Conservation (phyloP, 2,329 filamentous ascomycete genomes). For the Paramyrothecium sp. region DNA sequence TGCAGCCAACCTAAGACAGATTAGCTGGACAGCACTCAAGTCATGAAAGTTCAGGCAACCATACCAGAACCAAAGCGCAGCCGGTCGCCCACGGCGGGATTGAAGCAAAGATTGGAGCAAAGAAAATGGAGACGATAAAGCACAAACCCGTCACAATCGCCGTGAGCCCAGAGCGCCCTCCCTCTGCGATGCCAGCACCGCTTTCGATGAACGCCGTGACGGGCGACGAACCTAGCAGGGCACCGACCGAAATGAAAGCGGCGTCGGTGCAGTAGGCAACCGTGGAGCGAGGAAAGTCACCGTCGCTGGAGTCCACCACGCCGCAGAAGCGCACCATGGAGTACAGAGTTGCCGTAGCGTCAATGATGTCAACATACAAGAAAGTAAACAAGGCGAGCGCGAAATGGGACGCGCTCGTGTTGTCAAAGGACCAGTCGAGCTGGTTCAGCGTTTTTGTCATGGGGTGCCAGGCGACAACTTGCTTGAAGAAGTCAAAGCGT, state of each 20-base stretch:
- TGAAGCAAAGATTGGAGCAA: slow-evolving; percentile 73
- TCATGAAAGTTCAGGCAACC: slow-evolving; percentile 14
- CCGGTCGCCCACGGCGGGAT: slow-evolving; percentile 79
- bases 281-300: slow-evolving; percentile 85
- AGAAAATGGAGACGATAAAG: slow-evolving; percentile 72
- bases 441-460: slow-evolving; percentile 62
- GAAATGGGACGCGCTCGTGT: slow-evolving; percentile 57
- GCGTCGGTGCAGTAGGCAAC: slow-evolving; percentile 75
- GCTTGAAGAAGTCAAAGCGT: slow-evolving; percentile 70
- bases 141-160: slow-evolving; percentile 67
- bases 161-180: slow-evolving; percentile 70
- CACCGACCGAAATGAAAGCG: slow-evolving; percentile 67
- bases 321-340: slow-evolving; percentile 79
- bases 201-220: slow-evolving; percentile 76
- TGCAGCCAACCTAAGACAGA: slow-evolving; percentile 59
- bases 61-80: slow-evolving; percentile 66
- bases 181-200: slow-evolving; percentile 73
- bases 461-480: slow-evolving; percentile 70
- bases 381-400: slow-evolving; percentile 73
- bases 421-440: slow-evolving; percentile 62
- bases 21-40: background rate
- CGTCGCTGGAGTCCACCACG: slow-evolving; percentile 60
- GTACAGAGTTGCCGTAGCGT: slow-evolving; percentile 75
- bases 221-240: slow-evolving; percentile 67
- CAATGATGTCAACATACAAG: slow-evolving; percentile 77